Base-by-base conservation (phyloP, 1,139 yeast genomes). In the Saccharomyces hybrid region DNA sequence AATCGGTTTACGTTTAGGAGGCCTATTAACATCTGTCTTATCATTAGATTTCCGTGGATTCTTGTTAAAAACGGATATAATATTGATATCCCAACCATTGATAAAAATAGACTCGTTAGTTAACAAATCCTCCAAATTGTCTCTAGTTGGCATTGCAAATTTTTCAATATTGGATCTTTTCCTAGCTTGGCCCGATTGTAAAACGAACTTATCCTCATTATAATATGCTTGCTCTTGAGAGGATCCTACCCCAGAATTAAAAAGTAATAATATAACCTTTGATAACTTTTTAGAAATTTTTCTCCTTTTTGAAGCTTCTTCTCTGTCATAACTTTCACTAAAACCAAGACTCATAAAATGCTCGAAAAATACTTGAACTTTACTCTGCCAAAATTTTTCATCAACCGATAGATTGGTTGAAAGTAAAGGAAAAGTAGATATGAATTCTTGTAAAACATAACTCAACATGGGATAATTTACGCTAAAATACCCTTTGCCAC, bases 361-460 rank as follows among this genome's bases (percentile, higher is more conserved):
- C 65, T 88, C 95, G 61, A 86, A 78, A 65, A 90, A 89, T 44
- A 83, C 83, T 68, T 90, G 96, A 0, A 89, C 84, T 41, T 85
- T 84, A 48, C 76, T 76, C 56, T 81, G 81, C 97, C 97, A 91
- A 64, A 91, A 88, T 51, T 73, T 72, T 20, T 71, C 70, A 60
- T 81, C 83, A 55, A 78, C 77, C 1, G 80, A 68, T 46, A 68
- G 54, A 25, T 68, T 74, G 34, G 73, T 65, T 2, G 84, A 73
- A 26, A 91, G 72, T 62, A 91, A 84, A 1, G 98, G 98, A 64
- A 91, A 86, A 1, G 84, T 80, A 49, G 77, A 73, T 7, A 90
- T 70, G 57, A 83, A 85, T 51, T 80, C 74, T 46, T 74, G 69
- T 64, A 90, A 83, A 58, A 88, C 80, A 70, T 79, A 88, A 55